phyloP scores from a whole-genome alignment of 2,329 filamentous ascomycete species.

The Blastomyces gilchristii region DNA sequence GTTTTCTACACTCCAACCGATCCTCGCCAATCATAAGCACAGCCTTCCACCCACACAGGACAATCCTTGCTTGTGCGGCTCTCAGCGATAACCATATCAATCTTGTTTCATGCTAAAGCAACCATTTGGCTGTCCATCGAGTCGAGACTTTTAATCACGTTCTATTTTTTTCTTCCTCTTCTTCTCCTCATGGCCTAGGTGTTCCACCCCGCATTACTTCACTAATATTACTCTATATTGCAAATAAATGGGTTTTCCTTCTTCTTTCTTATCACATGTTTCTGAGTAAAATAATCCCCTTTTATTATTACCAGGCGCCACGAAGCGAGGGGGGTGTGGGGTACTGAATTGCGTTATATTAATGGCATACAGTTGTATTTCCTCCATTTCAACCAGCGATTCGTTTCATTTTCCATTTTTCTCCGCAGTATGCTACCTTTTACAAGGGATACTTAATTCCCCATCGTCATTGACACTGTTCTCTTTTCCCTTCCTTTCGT shows the following conservation, averaged over 20 bases:
- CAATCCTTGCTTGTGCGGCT: constrained; percentile 79
- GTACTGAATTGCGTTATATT: not conserved
- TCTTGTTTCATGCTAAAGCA: constrained; percentile 57
- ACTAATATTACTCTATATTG: not conserved
- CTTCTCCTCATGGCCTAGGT: not conserved
- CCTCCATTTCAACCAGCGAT: not conserved
- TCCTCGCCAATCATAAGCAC: constrained; percentile 76
- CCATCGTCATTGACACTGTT: not conserved
- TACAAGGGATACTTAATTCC: not conserved
- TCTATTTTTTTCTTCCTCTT: too few species aligned
- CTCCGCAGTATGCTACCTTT: not conserved
- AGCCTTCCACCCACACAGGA: constrained; percentile 89
- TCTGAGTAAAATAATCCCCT: not conserved
- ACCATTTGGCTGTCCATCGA: not conserved
- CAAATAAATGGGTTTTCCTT: too few species aligned
- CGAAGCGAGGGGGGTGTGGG: not conserved
- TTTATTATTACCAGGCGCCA: not conserved
- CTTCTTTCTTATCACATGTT: not conserved
- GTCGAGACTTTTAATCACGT: not conserved
- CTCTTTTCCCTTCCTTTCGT: not conserved
- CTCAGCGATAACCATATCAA: constrained; percentile 85
- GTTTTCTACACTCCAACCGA: constrained; percentile 71
- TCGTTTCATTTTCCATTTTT: not conserved
- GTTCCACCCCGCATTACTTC: not conserved
- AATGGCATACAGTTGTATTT: not conserved